phyloP scores from a whole-genome alignment of 768 basidiomycete species.

The Pleurotus ostreatus region DNA sequence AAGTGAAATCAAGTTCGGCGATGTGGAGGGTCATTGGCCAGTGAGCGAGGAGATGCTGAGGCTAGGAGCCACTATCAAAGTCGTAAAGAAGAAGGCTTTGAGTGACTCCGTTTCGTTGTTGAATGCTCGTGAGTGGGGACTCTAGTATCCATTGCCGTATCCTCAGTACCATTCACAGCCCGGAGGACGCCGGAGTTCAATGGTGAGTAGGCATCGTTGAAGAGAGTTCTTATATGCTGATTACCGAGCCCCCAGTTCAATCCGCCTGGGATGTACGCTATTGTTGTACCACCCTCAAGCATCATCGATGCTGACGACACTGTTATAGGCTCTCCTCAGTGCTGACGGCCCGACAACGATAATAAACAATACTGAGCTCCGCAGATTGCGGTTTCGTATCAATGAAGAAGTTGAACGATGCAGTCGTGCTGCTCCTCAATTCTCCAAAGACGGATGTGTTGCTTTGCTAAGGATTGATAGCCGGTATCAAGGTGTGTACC shows the following conservation, averaged over 20 bases:
- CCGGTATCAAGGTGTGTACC: not conserved
- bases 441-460: not conserved
- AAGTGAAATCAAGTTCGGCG: not conserved
- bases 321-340: not conserved
- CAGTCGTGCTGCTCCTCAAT: not conserved
- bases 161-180: not conserved
- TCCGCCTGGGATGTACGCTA: not conserved
- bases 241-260: not conserved
- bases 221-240: not conserved
- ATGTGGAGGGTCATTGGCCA: not conserved
- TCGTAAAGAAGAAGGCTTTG: not conserved
- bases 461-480: not conserved
- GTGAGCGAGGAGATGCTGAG: not conserved
- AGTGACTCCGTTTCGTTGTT: not conserved
- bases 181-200: not conserved
- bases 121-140: conserved; percentile 1
- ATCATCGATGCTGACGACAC: not conserved
- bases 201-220: not conserved
- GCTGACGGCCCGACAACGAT: not conserved
- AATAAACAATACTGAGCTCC: not conserved
- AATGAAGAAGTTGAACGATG: not conserved
- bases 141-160: not conserved
- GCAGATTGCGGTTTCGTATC: not conserved
- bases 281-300: too few relatives aligned
- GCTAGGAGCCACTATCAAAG: not conserved